phyloP scores from a whole-genome alignment of 2,329 filamentous ascomycete genomes.

The Xylaria hypoxylon region DNA sequence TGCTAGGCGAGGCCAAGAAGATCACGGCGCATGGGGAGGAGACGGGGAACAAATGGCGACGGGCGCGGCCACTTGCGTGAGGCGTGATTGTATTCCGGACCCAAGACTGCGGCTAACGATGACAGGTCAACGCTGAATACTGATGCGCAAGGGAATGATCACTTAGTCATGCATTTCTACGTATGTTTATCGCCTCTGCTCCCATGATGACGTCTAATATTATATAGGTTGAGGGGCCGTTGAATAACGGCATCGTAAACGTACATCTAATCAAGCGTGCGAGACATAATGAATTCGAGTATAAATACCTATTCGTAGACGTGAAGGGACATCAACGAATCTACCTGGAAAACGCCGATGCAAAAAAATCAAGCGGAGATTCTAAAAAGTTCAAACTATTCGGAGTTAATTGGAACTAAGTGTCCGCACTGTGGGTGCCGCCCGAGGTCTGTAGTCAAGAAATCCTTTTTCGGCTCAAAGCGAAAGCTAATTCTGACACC shows the following conservation, averaged over 20 bases:
- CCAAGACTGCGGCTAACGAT: constrained; percentile 26
- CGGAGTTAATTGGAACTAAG: constrained; percentile 69
- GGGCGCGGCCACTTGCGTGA: constrained; percentile 71
- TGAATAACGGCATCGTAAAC: constrained; percentile 77
- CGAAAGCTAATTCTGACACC: constrained; percentile 3
- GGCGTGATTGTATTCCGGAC: constrained; percentile 26
- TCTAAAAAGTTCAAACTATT: constrained; percentile 67
- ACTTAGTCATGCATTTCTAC: constrained; percentile 87
- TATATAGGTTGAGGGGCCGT: constrained; percentile 77
- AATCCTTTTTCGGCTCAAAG: not conserved
- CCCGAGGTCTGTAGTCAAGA: not conserved
- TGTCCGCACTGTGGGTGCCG: not conserved
- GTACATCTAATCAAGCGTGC: constrained; percentile 80
- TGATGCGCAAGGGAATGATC: constrained; percentile 80
- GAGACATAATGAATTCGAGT: constrained; percentile 76
- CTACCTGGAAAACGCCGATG: constrained; percentile 72
- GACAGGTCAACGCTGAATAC: constrained; percentile 73
- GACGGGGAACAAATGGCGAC: constrained; percentile 83
- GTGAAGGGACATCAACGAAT: constrained; percentile 76
- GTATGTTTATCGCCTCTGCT: constrained; percentile 57
- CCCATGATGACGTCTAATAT: constrained; percentile 42
- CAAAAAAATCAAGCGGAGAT: constrained; percentile 50
- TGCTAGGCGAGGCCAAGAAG: constrained; percentile 80
- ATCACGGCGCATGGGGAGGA: constrained; percentile 86
- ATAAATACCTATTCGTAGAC: constrained; percentile 83